Conservation (phyloP, 352 stramenopile species). For the Aphanomyces stellatus region DNA sequence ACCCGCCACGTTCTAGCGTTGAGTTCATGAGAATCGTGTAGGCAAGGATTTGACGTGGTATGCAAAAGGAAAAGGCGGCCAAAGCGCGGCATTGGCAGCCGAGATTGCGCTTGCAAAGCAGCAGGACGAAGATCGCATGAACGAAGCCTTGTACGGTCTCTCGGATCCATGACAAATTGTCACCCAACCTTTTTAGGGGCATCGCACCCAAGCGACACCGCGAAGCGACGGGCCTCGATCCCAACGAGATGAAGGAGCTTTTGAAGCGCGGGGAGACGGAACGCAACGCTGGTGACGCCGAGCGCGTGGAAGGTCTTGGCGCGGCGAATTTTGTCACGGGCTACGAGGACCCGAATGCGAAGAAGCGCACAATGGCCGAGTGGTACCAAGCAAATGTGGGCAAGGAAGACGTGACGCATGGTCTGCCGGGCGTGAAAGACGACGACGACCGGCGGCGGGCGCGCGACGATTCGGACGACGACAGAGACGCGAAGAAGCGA, state of each 20-base stretch:
- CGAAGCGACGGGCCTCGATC: slow-evolving; percentile 45
- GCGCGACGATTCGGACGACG: too few species aligned
- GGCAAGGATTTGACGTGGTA: slow-evolving; percentile 88
- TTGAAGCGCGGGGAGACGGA: slow-evolving; percentile 68
- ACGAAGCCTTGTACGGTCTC: slow-evolving; percentile 69
- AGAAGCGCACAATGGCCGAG: slow-evolving; percentile 61
- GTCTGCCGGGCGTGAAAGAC: slow-evolving; percentile 36
- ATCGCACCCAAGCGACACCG: slow-evolving; percentile 47
- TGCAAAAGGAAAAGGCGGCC: slow-evolving; percentile 54
- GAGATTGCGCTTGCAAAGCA: slow-evolving; percentile 71
- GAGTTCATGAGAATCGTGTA: slow-evolving; percentile 1
- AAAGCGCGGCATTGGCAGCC: slow-evolving; percentile 37
- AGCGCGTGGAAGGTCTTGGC: slow-evolving; percentile 81
- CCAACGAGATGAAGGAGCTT: slow-evolving; percentile 79
- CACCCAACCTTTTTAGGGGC: slow-evolving; percentile 30
- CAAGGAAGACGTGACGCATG: slow-evolving; percentile 52
- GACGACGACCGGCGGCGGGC: too few species aligned
- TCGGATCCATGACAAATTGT: background rate
- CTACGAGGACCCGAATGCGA: slow-evolving; percentile 31
- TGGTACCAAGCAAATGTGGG: slow-evolving; percentile 57
- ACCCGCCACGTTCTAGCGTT: background rate
- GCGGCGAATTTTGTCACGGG: slow-evolving; percentile 44
- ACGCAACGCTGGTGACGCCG: slow-evolving; percentile 51
- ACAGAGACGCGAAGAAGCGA: slow-evolving; percentile 23
- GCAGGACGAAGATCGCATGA: slow-evolving; percentile 84